Conservation (phyloP, 2,329 filamentous ascomycete species). For the Dothistroma pini region DNA sequence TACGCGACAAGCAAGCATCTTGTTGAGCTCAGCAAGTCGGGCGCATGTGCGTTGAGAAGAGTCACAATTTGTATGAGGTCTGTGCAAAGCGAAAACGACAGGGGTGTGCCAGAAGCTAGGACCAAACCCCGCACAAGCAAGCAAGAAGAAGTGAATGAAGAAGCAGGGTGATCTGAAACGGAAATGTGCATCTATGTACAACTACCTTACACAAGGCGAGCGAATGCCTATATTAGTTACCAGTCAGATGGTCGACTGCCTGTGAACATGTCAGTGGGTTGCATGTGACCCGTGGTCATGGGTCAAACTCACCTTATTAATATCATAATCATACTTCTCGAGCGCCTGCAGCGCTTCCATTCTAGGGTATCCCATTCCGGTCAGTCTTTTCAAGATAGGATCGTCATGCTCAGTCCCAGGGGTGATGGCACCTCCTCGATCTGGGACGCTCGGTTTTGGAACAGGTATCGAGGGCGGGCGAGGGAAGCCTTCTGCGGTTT, state of each 20-base stretch:
- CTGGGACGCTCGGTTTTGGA: slow-evolving; percentile 12
- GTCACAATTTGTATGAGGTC: neutral
- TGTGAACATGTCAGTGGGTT: slow-evolving; percentile 4
- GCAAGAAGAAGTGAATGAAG: neutral
- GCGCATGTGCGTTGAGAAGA: neutral
- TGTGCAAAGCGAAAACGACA: neutral
- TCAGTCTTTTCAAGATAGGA: slow-evolving; percentile 83
- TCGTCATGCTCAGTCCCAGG: slow-evolving; percentile 81
- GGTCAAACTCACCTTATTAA: slow-evolving; percentile 73
- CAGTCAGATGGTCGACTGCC: slow-evolving; percentile 13
- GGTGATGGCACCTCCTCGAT: slow-evolving; percentile 63
- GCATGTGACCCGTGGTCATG: neutral
- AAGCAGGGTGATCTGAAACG: neutral
- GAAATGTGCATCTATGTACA: neutral
- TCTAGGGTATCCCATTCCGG: slow-evolving; percentile 81
- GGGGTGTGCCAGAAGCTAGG: neutral
- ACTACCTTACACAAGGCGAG: neutral
- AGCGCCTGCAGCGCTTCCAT: slow-evolving; percentile 71
- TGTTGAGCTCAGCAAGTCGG: neutral
- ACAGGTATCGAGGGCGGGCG: slow-evolving; percentile 6
- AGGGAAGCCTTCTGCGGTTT: slow-evolving; percentile 18
- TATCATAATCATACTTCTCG: slow-evolving; percentile 94
- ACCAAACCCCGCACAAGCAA: neutral
- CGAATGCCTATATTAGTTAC: neutral
- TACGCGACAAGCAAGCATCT: neutral